Evolutionary conservation across 2,329 filamentous ascomycete species (phyloP).

Genomic region (Penicillium corylophilum): DNA sequence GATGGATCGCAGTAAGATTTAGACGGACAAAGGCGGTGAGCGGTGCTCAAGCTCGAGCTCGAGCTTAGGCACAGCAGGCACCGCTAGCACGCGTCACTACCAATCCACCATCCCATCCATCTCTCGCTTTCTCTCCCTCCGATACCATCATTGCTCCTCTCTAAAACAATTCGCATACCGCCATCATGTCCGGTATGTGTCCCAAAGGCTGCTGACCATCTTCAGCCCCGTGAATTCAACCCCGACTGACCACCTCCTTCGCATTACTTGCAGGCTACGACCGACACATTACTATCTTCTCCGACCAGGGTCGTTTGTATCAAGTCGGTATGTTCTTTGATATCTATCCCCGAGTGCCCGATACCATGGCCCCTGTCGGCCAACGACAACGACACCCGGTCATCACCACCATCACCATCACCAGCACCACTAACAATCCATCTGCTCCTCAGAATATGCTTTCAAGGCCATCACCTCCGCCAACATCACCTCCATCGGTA

Average conservation of each 20-base stretch:
- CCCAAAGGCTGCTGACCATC: slow-evolving; percentile 7
- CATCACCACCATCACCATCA: slow-evolving; percentile 14
- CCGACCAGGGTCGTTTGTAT: slow-evolving; percentile 95
- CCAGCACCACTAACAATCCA: slow-evolving; percentile 30
- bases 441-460: slow-evolving; percentile 76
- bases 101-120: slow-evolving; percentile 22
- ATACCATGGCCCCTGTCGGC: neutral
- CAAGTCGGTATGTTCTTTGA: slow-evolving; percentile 75
- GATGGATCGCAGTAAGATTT: too few relatives aligned
- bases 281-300: slow-evolving; percentile 99
- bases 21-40: slow-evolving; percentile 34
- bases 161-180: slow-evolving; percentile 15
- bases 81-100: slow-evolving; percentile 36
- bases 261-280: slow-evolving; percentile 81
- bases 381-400: slow-evolving; percentile 17
- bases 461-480: slow-evolving; percentile 99
- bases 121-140: slow-evolving; percentile 8
- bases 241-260: slow-evolving; percentile 27
- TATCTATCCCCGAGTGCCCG: neutral
- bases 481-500: slow-evolving; percentile 96
- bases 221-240: slow-evolving; percentile 30
- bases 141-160: slow-evolving; percentile 6
- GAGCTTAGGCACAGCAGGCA: slow-evolving; percentile 43
- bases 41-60: slow-evolving; percentile 32
- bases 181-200: slow-evolving; percentile 47